These are phyloP conservation scores for Neolentinus lepideus DNA, from an alignment of 1,284 basidiomycete genomes.

Conservation along the genomic window DNA sequence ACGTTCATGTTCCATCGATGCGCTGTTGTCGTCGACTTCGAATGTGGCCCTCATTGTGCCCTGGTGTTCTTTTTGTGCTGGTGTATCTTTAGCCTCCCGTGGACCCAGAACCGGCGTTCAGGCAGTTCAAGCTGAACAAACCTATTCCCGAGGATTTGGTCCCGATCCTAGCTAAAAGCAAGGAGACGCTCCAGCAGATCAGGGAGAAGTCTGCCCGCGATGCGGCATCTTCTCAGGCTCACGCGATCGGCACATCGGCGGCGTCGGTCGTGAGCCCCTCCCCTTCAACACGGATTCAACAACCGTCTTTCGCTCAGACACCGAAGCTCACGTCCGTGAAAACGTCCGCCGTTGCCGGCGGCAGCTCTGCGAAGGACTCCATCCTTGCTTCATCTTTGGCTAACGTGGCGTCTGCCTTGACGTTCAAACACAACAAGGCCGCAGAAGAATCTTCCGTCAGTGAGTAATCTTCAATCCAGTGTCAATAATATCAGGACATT, in stretches of 20 bases:
- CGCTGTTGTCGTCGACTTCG: not conserved
- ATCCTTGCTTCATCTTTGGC: constrained; percentile 1
- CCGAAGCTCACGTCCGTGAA: not conserved
- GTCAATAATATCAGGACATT: not conserved
- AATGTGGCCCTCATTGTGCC: too few species aligned
- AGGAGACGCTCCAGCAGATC: constrained; percentile 79
- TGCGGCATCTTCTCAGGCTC: constrained; percentile 54
- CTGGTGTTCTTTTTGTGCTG: not conserved
- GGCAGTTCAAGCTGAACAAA: constrained; percentile 88
- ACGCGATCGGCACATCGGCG: constrained; percentile 48
- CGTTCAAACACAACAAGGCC: constrained; percentile 84
- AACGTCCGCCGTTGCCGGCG: not conserved
- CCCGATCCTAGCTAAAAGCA: constrained; percentile 87
- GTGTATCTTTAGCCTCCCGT: constrained; percentile 44
- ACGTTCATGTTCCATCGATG: not conserved
- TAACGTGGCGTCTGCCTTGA: constrained; percentile 16
- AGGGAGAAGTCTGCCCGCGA: constrained; percentile 71
- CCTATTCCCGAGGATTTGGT: constrained; percentile 93
- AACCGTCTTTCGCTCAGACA: constrained; percentile 7
- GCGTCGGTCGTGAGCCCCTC: constrained; percentile 25
- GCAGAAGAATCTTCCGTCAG: constrained; percentile 66
- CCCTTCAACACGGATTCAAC: constrained; percentile 10
- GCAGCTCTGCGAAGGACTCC: constrained; percentile 3
- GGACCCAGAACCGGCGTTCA: constrained; percentile 73
- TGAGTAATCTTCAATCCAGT: constrained; percentile 30